Conservation (phyloP, 306 rosid genomes). For the Phaseolus lunatus region DNA sequence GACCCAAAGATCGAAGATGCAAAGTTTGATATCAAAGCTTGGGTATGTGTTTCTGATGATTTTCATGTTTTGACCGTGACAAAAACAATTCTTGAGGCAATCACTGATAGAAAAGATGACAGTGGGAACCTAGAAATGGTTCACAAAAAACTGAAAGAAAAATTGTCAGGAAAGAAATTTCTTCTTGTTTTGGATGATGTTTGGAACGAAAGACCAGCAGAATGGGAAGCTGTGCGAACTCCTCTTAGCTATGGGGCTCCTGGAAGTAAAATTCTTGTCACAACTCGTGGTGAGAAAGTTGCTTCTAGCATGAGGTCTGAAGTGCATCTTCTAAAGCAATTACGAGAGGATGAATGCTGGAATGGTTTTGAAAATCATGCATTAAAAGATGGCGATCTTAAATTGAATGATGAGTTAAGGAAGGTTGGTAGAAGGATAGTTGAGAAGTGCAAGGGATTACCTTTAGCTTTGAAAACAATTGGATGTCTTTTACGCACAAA, state of each 20-base stretch:
- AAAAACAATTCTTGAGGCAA: background rate
- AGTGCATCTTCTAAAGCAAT: background rate
- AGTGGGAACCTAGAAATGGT: background rate
- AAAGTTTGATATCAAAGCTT: background rate
- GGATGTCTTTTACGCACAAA: background rate
- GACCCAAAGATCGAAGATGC: background rate
- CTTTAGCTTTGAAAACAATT: background rate
- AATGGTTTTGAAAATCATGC: background rate
- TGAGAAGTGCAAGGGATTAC: background rate
- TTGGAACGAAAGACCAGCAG: background rate
- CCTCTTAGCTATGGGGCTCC: background rate
- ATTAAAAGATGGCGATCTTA: background rate
- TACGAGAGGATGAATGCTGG: background rate
- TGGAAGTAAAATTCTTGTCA: background rate
- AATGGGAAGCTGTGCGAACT: background rate
- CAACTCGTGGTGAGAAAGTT: background rate
- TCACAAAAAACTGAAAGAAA: background rate
- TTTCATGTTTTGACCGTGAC: background rate
- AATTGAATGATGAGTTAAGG: background rate
- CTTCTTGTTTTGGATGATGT: background rate
- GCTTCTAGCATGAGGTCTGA: background rate
- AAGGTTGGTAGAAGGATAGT: background rate
- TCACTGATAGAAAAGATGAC: background rate
- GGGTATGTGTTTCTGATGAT: background rate
- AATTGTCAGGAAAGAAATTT: background rate